Evolutionary conservation across 768 basidiomycete species (phyloP).

Genomic region (Macrolepiota dolichaula): DNA sequence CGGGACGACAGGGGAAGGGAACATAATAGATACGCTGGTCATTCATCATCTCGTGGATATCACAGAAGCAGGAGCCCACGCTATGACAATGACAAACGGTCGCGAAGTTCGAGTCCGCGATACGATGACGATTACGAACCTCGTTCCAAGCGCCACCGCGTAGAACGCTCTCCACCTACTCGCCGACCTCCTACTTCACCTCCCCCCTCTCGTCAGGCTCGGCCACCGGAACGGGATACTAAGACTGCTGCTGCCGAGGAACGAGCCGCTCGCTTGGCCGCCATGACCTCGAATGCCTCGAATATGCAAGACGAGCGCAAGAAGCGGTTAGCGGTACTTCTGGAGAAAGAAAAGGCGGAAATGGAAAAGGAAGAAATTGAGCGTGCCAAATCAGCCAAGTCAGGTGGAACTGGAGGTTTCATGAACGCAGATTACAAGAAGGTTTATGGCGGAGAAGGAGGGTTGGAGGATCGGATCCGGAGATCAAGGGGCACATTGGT

Average conservation of each 20-base stretch:
- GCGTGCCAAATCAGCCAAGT: constrained; percentile 54
- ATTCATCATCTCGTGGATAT: constrained; percentile 23
- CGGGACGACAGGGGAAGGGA: constrained; percentile 19
- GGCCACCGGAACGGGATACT: constrained; percentile 14
- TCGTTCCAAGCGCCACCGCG: constrained; percentile 49
- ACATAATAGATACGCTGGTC: constrained; percentile 24
- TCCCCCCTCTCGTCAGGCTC: constrained; percentile 18
- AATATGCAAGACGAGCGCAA: constrained; percentile 65
- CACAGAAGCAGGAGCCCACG: constrained; percentile 19
- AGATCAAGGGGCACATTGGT: constrained; percentile 73
- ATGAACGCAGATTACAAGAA: constrained; percentile 81
- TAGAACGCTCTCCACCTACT: constrained; percentile 37
- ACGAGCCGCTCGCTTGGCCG: constrained; percentile 83
- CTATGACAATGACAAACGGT: constrained; percentile 34
- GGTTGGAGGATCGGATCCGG: constrained; percentile 74
- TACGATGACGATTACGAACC: constrained; percentile 20
- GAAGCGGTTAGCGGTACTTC: constrained; percentile 60
- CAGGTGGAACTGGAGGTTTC: constrained; percentile 79
- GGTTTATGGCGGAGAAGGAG: constrained; percentile 76
- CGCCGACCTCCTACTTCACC: constrained; percentile 12
- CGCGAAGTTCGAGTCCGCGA: constrained; percentile 26
- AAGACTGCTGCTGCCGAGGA: constrained; percentile 38
- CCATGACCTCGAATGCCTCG: constrained; percentile 80
- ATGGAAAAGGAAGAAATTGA: constrained; percentile 61
- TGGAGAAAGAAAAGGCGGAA: constrained; percentile 79